Evolutionary conservation across 768 basidiomycete species (phyloP).

Genomic region (Pseudohyphozyma bogoriensis): DNA sequence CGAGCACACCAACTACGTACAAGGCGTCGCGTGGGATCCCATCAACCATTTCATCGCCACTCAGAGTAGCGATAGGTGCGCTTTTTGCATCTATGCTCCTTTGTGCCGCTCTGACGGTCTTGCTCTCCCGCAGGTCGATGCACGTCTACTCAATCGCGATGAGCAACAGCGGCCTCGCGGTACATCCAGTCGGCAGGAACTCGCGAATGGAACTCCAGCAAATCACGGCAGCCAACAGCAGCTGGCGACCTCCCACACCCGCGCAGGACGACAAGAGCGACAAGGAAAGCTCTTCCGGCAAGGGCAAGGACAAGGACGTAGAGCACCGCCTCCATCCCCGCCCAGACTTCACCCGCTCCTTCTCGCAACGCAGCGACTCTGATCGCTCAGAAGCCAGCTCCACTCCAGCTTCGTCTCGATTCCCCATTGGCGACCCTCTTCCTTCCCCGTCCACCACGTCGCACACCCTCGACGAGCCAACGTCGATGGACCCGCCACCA

Average conservation of each 20-base stretch:
- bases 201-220: slow-evolving; percentile 52
- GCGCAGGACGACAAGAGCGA: not conserved
- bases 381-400: slow-evolving; percentile 20
- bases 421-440: too few species aligned
- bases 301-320: not conserved
- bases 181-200: slow-evolving; percentile 80
- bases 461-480: slow-evolving; percentile 1
- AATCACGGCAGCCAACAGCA: not conserved
- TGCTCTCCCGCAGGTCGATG: slow-evolving; percentile 50
- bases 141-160: slow-evolving; percentile 75
- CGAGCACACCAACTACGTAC: slow-evolving; percentile 92
- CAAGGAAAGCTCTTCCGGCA: not conserved
- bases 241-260: not conserved
- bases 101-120: not conserved
- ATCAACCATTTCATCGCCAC: slow-evolving; percentile 95
- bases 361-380: slow-evolving; percentile 15
- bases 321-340: not conserved
- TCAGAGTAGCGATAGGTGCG: slow-evolving; percentile 77
- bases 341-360: slow-evolving; percentile 8
- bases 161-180: slow-evolving; percentile 31
- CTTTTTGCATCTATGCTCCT: not conserved
- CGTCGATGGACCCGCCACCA: slow-evolving; percentile 18
- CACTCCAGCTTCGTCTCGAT: not conserved
- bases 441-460: not conserved
- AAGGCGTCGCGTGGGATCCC: slow-evolving; percentile 98